phyloP scores from a whole-genome alignment of 2,329 filamentous ascomycete genomes.

The Xylariales sp. region DNA sequence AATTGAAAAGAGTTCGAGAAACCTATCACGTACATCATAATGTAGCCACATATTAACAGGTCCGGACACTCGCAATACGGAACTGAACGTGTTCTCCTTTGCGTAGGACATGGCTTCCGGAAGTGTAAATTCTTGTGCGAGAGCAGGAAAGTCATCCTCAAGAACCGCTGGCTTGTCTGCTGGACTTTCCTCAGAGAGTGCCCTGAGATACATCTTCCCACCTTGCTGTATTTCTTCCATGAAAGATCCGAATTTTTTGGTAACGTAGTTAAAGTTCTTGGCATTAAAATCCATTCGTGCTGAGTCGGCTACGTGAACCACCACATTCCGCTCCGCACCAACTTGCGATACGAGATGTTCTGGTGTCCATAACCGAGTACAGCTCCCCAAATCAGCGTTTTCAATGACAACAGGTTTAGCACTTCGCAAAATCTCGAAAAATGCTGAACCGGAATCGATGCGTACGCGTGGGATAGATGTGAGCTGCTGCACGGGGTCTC shows the following conservation, averaged over 20 bases:
- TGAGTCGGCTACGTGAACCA: slow-evolving; percentile 66
- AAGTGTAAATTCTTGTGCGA: slow-evolving; percentile 67
- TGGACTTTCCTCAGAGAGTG: slow-evolving; percentile 66
- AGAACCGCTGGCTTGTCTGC: slow-evolving; percentile 67
- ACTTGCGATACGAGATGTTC: slow-evolving; percentile 62
- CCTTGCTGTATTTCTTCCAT: slow-evolving; percentile 55
- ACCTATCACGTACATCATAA: slow-evolving; percentile 60
- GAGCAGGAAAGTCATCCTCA: slow-evolving; percentile 63
- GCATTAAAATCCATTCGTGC: slow-evolving; percentile 73
- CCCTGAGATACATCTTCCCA: slow-evolving; percentile 69
- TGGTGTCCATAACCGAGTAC: slow-evolving; percentile 62
- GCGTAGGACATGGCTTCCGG: slow-evolving; percentile 59
- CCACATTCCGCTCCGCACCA: slow-evolving; percentile 58
- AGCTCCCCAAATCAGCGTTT: slow-evolving; percentile 61
- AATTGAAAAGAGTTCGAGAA: neutral
- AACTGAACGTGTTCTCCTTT: slow-evolving; percentile 65
- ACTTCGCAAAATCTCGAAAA: slow-evolving; percentile 52
- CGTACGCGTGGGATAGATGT: slow-evolving; percentile 44
- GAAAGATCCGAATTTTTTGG: slow-evolving; percentile 63
- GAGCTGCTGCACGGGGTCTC: slow-evolving; percentile 29
- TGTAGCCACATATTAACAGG: slow-evolving; percentile 85
- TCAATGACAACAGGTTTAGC: slow-evolving; percentile 64
- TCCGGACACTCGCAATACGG: slow-evolving; percentile 74
- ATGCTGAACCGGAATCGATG: slow-evolving; percentile 50
- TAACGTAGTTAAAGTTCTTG: slow-evolving; percentile 79